These are phyloP conservation scores for Cladosporium sp. DNA, from an alignment of 2,329 filamentous ascomycete genomes.

Conservation along the genomic window DNA sequence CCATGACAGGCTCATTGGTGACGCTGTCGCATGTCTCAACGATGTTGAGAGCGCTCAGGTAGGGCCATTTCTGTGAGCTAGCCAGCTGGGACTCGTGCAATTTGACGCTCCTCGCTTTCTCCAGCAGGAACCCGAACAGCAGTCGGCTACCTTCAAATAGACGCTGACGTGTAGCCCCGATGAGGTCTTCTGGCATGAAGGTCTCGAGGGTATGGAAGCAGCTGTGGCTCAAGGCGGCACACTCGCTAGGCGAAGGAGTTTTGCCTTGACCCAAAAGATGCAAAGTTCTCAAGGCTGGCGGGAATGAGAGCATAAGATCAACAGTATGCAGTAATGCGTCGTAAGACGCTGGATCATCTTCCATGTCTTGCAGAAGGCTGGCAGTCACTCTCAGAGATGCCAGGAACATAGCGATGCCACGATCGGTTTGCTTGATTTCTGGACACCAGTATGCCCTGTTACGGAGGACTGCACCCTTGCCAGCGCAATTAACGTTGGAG, in stretches of 20 bases:
- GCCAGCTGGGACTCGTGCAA: constrained; percentile 24
- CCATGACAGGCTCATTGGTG: neutral
- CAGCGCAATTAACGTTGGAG: constrained; percentile 14
- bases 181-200: constrained; percentile 33
- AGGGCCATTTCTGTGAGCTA: constrained; percentile 24
- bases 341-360: constrained; percentile 16
- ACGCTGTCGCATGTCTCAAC: neutral
- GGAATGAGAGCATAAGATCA: constrained; percentile 35
- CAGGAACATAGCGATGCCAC: constrained; percentile 39
- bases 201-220: constrained; percentile 33
- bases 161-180: constrained; percentile 30
- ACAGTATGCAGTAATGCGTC: constrained; percentile 36
- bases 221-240: constrained; percentile 36
- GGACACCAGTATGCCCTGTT: constrained; percentile 33
- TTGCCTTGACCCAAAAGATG: constrained; percentile 37
- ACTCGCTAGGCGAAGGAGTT: constrained; percentile 32
- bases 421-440: constrained; percentile 31
- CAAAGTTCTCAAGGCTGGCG: constrained; percentile 37
- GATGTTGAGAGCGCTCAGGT: constrained; percentile 23
- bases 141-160: constrained; percentile 39
- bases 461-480: constrained; percentile 32
- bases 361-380: constrained; percentile 26
- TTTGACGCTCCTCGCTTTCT: constrained; percentile 33
- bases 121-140: constrained; percentile 39
- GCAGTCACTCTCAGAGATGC: constrained; percentile 38